Percentiles rank a stretch among this genome's conserved stretches.
Evolutionary conservation across 2,329 filamentous ascomycete species (phyloP).

Genomic region (Ophiognomonia clavigignenti-juglandacearum): DNA sequence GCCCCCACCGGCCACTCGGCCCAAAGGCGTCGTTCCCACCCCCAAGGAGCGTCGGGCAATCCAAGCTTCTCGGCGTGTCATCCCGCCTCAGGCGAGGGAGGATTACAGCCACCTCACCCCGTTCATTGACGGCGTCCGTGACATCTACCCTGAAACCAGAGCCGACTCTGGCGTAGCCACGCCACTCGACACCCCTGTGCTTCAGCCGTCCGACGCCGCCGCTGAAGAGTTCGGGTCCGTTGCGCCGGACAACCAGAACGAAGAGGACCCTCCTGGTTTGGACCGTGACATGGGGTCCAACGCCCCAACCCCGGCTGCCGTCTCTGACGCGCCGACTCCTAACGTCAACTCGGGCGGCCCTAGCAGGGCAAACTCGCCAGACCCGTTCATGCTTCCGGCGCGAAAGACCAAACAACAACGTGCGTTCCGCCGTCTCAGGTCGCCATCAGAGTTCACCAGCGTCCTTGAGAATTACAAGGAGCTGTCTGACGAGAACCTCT

Average conservation of each 20-base stretch:
- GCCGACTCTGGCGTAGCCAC: conserved; percentile 10
- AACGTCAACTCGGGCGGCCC: conserved; percentile 9
- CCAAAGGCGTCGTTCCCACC: not conserved
- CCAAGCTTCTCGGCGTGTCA: conserved; percentile 1
- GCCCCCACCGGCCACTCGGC: not conserved
- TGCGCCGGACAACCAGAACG: conserved; percentile 8
- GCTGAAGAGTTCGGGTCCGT: conserved; percentile 9
- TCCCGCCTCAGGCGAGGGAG: conserved; percentile 4
- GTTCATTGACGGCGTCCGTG: conserved; percentile 8
- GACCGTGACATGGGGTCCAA: conserved; percentile 13
- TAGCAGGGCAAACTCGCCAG: conserved; percentile 12
- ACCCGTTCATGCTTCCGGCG: conserved; percentile 12
- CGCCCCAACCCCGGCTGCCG: conserved; percentile 17
- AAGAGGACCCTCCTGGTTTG: conserved; percentile 3
- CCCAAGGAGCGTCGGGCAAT: conserved; percentile 4
- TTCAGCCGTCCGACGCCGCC: conserved; percentile 9
- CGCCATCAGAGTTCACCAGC: conserved; percentile 43
- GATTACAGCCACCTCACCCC: conserved; percentile 14
- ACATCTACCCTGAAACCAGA: conserved; percentile 10
- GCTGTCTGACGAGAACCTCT: conserved; percentile 42
- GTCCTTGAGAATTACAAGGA: conserved; percentile 46
- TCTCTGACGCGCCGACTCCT: conserved; percentile 19
- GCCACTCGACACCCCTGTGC: conserved; percentile 8
- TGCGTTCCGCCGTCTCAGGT: conserved; percentile 45
- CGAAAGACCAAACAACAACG: conserved; percentile 29